Evolutionary conservation across 176 grass and related monocot genomes (phyloP).

Genomic region (Oryza glumipatula): DNA sequence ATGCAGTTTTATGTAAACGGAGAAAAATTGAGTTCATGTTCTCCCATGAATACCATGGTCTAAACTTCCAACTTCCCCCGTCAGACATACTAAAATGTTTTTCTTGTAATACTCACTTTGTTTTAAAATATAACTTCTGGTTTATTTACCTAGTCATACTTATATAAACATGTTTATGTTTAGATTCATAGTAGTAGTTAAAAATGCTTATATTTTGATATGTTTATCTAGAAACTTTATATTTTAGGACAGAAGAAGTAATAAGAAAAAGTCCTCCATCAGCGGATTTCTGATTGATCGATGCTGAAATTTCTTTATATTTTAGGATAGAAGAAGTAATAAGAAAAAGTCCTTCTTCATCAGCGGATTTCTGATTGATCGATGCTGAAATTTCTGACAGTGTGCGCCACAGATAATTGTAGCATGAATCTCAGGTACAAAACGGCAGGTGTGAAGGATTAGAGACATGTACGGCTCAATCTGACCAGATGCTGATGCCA

Average conservation of each 20-base stretch:
- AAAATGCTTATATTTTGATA: too few species aligned
- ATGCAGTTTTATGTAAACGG: background rate
- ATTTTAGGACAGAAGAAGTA: too few species aligned
- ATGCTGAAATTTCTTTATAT: background rate
- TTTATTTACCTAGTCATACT: too few species aligned
- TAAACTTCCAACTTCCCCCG: too few species aligned
- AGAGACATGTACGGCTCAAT: background rate
- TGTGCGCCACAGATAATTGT: background rate
- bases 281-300: background rate
- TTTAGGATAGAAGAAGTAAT: too few species aligned
- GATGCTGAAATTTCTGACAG: background rate
- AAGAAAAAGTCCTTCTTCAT: background rate
- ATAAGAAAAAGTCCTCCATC: background rate
- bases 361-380: background rate
- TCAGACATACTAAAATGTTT: too few species aligned
- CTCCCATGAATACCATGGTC: background rate
- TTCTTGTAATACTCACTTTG: too few species aligned
- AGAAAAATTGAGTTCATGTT: background rate
- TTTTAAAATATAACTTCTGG: too few species aligned
- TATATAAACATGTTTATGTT: too few species aligned
- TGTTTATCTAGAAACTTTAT: too few species aligned
- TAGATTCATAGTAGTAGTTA: too few species aligned
- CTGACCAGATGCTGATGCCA: constrained; percentile 31
- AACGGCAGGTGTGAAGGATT: background rate
- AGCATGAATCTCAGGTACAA: background rate